phyloP scores from a whole-genome alignment of 805 yeast genomes.

The Komagataella phaffii region DNA sequence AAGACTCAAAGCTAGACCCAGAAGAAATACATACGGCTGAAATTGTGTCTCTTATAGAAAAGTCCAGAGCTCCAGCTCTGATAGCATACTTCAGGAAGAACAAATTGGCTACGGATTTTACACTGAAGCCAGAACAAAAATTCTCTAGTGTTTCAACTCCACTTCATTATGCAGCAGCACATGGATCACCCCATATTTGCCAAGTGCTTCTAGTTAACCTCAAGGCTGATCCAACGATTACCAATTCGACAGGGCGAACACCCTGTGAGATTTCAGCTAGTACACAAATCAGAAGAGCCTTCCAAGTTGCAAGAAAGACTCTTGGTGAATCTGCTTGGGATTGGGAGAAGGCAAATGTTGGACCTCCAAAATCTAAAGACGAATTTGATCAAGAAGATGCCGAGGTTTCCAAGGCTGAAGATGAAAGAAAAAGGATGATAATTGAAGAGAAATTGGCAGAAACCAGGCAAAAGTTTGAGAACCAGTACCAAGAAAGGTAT shows the following conservation, averaged over 20 bases:
- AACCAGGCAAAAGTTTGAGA: conserved; percentile 25
- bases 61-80: conserved; percentile 67
- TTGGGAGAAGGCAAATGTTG: conserved; percentile 62
- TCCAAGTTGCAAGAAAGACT: conserved; percentile 52
- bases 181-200: conserved; percentile 57
- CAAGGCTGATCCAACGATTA: conserved; percentile 56
- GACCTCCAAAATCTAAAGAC: conserved; percentile 42
- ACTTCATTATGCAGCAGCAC: conserved; percentile 64
- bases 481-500: conserved; percentile 11
- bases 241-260: conserved; percentile 41
- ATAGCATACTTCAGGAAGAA: conserved; percentile 47
- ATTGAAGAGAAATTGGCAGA: conserved; percentile 30
- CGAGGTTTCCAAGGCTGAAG: conserved; percentile 22
- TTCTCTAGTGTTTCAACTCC: conserved; percentile 54
- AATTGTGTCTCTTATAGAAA: conserved; percentile 44
- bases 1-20: conserved; percentile 6
- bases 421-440: conserved; percentile 22
- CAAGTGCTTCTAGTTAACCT: conserved; percentile 44
- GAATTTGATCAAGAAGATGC: conserved; percentile 31
- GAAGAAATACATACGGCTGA: conserved; percentile 44
- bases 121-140: conserved; percentile 38
- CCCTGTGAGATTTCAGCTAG: conserved; percentile 55
- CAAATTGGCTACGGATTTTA: conserved; percentile 36
- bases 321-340: conserved; percentile 59
- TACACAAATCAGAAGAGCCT: conserved; percentile 31